Evolutionary conservation across 352 stramenopile species (phyloP).

Genomic region (Pythium myriotylum): DNA sequence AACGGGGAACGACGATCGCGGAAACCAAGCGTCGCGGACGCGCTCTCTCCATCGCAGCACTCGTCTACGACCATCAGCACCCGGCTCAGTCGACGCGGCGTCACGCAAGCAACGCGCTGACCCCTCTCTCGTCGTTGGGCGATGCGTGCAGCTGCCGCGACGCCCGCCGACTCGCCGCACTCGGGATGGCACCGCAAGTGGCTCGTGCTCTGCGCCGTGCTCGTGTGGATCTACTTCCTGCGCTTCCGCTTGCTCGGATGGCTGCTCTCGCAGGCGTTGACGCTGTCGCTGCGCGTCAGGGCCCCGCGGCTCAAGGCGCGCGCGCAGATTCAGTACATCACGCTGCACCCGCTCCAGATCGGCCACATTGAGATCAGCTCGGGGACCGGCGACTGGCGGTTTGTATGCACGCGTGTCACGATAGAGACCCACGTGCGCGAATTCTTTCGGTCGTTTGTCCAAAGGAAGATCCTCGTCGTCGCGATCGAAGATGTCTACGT

Average conservation of each 20-base stretch:
- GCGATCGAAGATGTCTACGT: constrained; percentile 48
- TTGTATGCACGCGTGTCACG: constrained; percentile 51
- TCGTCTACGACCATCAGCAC: background rate
- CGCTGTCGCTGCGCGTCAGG: constrained; percentile 35
- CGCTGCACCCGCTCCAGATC: constrained; percentile 45
- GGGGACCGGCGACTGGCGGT: constrained; percentile 34
- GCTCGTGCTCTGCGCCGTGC: constrained; percentile 39
- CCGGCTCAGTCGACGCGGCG: background rate
- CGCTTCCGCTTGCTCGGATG: constrained; percentile 58
- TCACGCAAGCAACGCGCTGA: constrained; percentile 10
- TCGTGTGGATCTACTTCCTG: constrained; percentile 57
- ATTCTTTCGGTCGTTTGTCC: constrained; percentile 76
- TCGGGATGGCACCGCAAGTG: constrained; percentile 66
- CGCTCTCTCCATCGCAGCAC: background rate
- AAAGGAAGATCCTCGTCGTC: constrained; percentile 72
- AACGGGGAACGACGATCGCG: too few species aligned
- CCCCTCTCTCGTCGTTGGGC: background rate
- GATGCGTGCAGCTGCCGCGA: background rate
- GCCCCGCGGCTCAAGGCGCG: constrained; percentile 22
- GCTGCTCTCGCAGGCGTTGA: constrained; percentile 46
- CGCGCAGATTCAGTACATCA: constrained; percentile 49
- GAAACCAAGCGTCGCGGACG: constrained; percentile 1
- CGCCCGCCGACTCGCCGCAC: background rate
- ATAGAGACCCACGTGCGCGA: constrained; percentile 53
- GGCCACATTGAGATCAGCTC: constrained; percentile 46